A percentile compares a stretch with the other conserved stretches of the same genome.
phyloP scores from a whole-genome alignment of 306 rosid species.

The Oxytropis ochrocephala region DNA sequence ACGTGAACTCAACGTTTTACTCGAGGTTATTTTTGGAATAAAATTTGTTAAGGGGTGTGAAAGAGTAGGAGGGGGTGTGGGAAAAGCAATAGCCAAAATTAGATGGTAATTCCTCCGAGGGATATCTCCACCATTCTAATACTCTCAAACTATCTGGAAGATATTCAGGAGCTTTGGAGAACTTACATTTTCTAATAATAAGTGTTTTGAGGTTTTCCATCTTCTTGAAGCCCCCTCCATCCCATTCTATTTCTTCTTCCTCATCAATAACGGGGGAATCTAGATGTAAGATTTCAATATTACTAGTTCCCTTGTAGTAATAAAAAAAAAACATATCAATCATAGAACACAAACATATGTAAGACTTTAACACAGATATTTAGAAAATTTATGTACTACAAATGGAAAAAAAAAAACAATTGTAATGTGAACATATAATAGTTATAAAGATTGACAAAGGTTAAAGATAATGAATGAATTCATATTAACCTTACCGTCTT shows the following conservation, averaged over 20 bases:
- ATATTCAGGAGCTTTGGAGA: slow-evolving; percentile 8
- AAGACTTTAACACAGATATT: neutral
- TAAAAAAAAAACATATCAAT: neutral
- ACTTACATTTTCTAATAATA: neutral
- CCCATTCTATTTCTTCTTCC: neutral
- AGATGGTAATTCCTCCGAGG: neutral
- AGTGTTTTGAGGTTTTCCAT: slow-evolving; percentile 14
- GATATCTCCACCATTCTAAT: slow-evolving; percentile 2
- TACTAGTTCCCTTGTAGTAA: neutral
- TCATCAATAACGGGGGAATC: neutral
- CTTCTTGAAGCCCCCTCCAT: slow-evolving; percentile 7
- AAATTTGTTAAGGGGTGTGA: no score
- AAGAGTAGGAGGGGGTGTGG: no score
- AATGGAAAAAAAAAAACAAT: neutral
- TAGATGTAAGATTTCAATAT: neutral
- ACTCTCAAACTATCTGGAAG: slow-evolving; percentile 24
- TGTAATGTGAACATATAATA: neutral
- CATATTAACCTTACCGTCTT: neutral
- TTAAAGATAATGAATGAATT: neutral
- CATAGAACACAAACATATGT: neutral
- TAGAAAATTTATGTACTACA: neutral
- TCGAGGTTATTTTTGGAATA: no score
- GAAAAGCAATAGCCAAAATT: no score
- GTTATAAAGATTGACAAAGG: neutral
- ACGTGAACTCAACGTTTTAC: no score